These are phyloP conservation scores for Leccinum pachyderme DNA, from an alignment of 1,284 basidiomycete species.

Conservation along the genomic window DNA sequence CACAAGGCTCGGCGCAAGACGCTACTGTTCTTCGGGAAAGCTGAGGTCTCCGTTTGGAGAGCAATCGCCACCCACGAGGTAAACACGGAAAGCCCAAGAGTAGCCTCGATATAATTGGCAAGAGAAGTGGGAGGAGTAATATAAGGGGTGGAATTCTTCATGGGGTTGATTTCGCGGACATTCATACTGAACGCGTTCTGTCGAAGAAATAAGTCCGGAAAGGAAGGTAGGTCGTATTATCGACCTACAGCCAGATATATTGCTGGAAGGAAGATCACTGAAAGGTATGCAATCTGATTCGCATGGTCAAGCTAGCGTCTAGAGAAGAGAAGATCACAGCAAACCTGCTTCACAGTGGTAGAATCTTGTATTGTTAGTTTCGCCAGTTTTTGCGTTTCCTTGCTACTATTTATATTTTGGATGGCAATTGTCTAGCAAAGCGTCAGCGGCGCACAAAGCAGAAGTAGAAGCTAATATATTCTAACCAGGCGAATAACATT, in stretches of 20 bases:
- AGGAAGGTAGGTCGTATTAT: not conserved
- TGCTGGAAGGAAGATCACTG: constrained; percentile 29
- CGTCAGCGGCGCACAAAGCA: constrained; percentile 1
- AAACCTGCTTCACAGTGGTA: constrained; percentile 44
- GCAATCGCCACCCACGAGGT: constrained; percentile 20
- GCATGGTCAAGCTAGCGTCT: not conserved
- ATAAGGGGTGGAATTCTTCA: not conserved
- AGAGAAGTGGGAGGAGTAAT: constrained; percentile 6
- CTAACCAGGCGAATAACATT: constrained; percentile 49
- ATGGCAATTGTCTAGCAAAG: constrained; percentile 44
- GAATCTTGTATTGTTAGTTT: constrained; percentile 44
- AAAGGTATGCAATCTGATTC: constrained; percentile 28
- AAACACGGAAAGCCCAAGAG: constrained; percentile 12
- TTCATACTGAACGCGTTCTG: constrained; percentile 35
- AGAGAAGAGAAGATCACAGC: not conserved
- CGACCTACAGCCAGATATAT: constrained; percentile 37
- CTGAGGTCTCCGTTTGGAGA: constrained; percentile 10
- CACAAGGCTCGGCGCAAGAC: constrained; percentile 14
- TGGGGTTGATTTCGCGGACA: constrained; percentile 12
- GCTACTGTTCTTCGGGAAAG: constrained; percentile 4
- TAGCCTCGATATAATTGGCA: constrained; percentile 9
- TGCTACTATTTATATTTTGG: constrained; percentile 47
- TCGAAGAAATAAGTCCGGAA: constrained; percentile 7
- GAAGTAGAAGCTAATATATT: not conserved
- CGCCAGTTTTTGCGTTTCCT: constrained; percentile 40